Evolutionary conservation across 1,284 basidiomycete species (phyloP).

Genomic region (Sanghuangporus baumii): DNA sequence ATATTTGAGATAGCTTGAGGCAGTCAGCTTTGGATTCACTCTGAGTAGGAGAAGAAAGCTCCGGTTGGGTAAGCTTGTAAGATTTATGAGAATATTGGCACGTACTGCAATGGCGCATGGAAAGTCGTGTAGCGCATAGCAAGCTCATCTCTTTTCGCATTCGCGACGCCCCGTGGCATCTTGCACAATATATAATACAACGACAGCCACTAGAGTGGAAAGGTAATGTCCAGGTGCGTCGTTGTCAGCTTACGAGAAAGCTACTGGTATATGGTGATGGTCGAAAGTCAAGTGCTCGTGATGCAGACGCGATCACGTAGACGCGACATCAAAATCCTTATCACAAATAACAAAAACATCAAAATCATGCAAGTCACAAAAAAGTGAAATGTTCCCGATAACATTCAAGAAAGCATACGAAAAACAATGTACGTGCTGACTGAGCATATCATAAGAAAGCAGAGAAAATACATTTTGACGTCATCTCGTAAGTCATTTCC

Average conservation of each 20-base stretch:
- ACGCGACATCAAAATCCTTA: background rate
- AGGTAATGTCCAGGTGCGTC: no score
- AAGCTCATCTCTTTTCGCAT: conserved; percentile 71
- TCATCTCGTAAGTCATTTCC: background rate
- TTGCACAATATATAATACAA: background rate
- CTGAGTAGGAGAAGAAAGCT: conserved; percentile 31
- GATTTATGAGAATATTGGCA: conserved; percentile 19
- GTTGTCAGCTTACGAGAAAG: no score
- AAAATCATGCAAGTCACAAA: background rate
- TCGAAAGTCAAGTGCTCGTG: background rate
- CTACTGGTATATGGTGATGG: no score
- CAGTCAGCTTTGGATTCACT: conserved; percentile 70
- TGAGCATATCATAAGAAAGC: background rate
- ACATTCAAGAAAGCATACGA: background rate
- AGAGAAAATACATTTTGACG: background rate
- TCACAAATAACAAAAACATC: background rate
- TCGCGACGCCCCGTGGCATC: conserved; percentile 78
- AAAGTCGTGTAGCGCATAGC: conserved; percentile 77
- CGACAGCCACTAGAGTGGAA: no score
- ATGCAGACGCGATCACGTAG: background rate
- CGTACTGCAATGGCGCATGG: conserved; percentile 68
- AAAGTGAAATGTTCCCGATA: background rate
- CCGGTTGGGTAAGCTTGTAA: background rate
- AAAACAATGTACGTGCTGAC: background rate
- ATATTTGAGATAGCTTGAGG: conserved; percentile 66